phyloP scores from a whole-genome alignment of 805 yeast species.

The Martiniozyma abietophila region DNA sequence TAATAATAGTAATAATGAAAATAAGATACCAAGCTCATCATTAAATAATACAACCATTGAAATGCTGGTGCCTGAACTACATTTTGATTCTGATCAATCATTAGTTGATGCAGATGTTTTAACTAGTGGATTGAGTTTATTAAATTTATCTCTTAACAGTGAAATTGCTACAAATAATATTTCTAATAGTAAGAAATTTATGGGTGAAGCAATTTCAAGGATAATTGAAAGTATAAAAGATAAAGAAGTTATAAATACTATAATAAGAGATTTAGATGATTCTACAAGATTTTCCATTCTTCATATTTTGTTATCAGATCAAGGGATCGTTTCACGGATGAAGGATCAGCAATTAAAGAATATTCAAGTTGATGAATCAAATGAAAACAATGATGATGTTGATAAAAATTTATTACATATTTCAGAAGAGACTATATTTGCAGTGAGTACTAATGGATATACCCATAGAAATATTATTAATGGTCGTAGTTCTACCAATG shows the following conservation, averaged over 20 bases:
- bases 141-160: constrained; percentile 14
- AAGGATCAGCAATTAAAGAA: not conserved
- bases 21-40: no score
- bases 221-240: constrained; percentile 13
- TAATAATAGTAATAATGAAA: not conserved
- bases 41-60: constrained; percentile 5
- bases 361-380: no score
- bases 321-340: constrained; percentile 5
- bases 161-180: constrained; percentile 7
- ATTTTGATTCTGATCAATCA: not conserved
- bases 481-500: no score
- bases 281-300: constrained; percentile 14
- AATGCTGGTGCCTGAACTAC: constrained; percentile 5
- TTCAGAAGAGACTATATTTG: no score
- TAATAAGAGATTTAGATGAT: constrained; percentile 11
- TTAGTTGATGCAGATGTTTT: constrained; percentile 5
- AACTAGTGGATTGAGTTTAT: constrained; percentile 12
- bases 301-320: constrained; percentile 15
- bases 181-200: constrained; percentile 7
- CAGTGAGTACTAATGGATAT: no score
- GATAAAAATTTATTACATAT: no score
- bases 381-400: no score
- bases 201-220: constrained; percentile 12
- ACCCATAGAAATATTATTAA: no score
- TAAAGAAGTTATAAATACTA: constrained; percentile 2